phyloP scores from a whole-genome alignment of 2,329 filamentous ascomycete genomes.

The Lachnum nothofagi region DNA sequence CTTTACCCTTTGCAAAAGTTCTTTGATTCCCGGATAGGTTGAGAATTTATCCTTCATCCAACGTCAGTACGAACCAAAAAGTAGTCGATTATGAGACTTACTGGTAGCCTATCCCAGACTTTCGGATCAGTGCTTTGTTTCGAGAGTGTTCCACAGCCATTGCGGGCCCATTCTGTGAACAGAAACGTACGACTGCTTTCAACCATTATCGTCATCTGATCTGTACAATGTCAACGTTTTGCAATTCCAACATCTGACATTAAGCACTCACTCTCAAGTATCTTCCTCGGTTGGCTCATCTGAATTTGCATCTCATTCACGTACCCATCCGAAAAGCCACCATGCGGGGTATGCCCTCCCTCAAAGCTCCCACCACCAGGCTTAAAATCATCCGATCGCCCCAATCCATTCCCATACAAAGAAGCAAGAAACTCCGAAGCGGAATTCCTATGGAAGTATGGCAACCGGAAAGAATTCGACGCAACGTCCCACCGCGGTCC shows the following conservation, averaged over 20 bases:
- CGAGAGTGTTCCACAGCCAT: constrained; percentile 30
- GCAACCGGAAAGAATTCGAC: constrained; percentile 52
- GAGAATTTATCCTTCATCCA: constrained; percentile 19
- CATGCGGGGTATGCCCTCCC: constrained; percentile 30
- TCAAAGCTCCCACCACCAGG: constrained; percentile 43
- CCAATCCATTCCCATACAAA: constrained; percentile 41
- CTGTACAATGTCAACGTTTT: constrained; percentile 39
- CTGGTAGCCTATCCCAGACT: constrained; percentile 50
- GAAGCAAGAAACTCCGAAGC: constrained; percentile 45
- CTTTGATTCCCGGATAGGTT: constrained; percentile 18
- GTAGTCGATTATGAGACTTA: constrained; percentile 40
- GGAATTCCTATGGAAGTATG: constrained; percentile 53
- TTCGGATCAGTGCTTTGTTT: constrained; percentile 39
- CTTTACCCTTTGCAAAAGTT: constrained; percentile 15
- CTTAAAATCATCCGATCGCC: constrained; percentile 39
- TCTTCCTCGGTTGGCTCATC: constrained; percentile 39
- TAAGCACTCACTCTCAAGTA: constrained; percentile 34
- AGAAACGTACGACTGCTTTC: constrained; percentile 50
- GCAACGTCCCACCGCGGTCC: constrained; percentile 61
- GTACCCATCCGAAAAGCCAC: constrained; percentile 46
- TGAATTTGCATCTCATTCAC: constrained; percentile 42
- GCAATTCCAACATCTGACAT: constrained; percentile 35
- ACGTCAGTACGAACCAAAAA: constrained; percentile 1
- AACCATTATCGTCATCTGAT: constrained; percentile 46
- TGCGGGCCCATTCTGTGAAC: constrained; percentile 51